Evolutionary conservation across 2,329 filamentous ascomycete genomes (phyloP).

Genomic region (Elsinoe perseae): DNA sequence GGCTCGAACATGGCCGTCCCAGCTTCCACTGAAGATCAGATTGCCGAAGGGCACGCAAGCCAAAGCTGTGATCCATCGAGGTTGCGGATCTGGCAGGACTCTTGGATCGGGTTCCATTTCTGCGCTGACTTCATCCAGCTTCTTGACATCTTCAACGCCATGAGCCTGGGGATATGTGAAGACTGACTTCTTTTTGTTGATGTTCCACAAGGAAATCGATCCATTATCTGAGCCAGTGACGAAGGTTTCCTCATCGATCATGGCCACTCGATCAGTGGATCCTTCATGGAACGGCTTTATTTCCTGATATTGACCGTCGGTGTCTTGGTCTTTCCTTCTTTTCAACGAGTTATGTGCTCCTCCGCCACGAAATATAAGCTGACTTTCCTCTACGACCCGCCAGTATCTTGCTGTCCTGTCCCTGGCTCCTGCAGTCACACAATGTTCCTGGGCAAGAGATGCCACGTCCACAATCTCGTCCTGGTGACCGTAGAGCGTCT

Average conservation of each 20-base stretch:
- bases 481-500: constrained; percentile 94
- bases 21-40: constrained; percentile 82
- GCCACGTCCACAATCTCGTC: constrained; percentile 81
- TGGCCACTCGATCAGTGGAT: constrained; percentile 83
- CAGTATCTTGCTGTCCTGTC: constrained; percentile 88
- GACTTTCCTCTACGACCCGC: constrained; percentile 93
- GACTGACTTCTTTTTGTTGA: constrained; percentile 90
- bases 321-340: constrained; percentile 39
- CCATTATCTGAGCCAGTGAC: constrained; percentile 93
- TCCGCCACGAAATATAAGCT: constrained; percentile 88
- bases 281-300: constrained; percentile 58
- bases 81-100: constrained; percentile 44
- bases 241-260: constrained; percentile 81
- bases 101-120: constrained; percentile 49
- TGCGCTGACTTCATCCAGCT: constrained; percentile 63
- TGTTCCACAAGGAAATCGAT: constrained; percentile 74
- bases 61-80: constrained; percentile 86
- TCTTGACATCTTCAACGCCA: constrained; percentile 67
- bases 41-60: constrained; percentile 83
- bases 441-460: constrained; percentile 75
- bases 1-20: constrained; percentile 79
- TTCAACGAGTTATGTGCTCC: constrained; percentile 35
- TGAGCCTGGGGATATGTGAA: constrained; percentile 74
- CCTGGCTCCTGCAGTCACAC: constrained; percentile 80
- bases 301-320: constrained; percentile 28